A percentile compares a stretch with the other conserved stretches of the same genome.
Evolutionary conservation across 345 rosid genomes (phyloP).

Genomic region (Raphanus raphanistrum): DNA sequence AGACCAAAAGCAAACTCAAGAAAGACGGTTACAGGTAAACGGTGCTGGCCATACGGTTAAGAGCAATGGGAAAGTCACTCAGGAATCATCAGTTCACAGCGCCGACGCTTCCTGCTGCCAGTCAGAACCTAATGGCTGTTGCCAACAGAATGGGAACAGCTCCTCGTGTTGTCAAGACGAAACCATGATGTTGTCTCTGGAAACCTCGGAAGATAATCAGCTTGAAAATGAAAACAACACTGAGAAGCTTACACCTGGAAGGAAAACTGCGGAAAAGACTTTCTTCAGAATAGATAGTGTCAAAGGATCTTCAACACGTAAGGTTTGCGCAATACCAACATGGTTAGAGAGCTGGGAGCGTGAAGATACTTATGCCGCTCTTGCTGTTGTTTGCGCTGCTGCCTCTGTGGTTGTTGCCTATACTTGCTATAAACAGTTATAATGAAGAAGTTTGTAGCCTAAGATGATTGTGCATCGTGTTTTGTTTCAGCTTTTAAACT

Average conservation of each 20-base stretch:
- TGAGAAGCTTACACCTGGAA: slow-evolving; percentile 49
- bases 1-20: slow-evolving; percentile 66
- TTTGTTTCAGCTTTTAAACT: slow-evolving; percentile 26
- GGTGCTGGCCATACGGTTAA: slow-evolving; percentile 38
- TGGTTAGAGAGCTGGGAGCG: slow-evolving; percentile 92
- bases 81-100: slow-evolving; percentile 36
- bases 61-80: slow-evolving; percentile 38
- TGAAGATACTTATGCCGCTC: slow-evolving; percentile 85
- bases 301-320: slow-evolving; percentile 50
- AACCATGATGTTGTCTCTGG: slow-evolving; percentile 47
- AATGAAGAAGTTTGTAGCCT: slow-evolving; percentile 27
- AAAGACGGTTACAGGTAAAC: slow-evolving; percentile 52
- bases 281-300: slow-evolving; percentile 48
- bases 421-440: slow-evolving; percentile 66
- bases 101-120: slow-evolving; percentile 26
- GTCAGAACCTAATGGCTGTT: slow-evolving; percentile 53
- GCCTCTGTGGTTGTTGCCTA: slow-evolving; percentile 80
- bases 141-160: slow-evolving; percentile 59
- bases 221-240: slow-evolving; percentile 31
- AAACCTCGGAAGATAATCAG: slow-evolving; percentile 34
- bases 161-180: slow-evolving; percentile 48
- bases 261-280: slow-evolving; percentile 51
- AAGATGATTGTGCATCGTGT: slow-evolving; percentile 27
- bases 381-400: slow-evolving; percentile 78
- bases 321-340: slow-evolving; percentile 63